Conservation (phyloP, 495 filamentous ascomycete species). For the Penicillium herquei region DNA sequence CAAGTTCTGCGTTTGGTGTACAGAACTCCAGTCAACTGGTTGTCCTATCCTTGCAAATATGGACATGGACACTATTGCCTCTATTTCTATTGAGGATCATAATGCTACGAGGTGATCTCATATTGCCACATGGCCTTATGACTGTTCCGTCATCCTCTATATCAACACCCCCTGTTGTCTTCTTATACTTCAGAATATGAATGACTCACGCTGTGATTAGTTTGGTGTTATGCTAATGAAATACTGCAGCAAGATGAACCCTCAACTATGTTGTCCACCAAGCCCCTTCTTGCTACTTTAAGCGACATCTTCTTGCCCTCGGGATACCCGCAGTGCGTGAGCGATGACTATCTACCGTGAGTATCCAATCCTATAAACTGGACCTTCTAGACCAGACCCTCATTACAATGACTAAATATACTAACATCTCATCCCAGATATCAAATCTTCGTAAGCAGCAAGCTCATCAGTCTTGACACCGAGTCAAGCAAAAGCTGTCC, state of each 20-base stretch:
- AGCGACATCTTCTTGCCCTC: slow-evolving; percentile 77
- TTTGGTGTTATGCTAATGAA: neutral
- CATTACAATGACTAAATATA: neutral
- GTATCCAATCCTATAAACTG: too few species aligned
- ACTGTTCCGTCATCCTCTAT: neutral
- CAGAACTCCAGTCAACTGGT: too few species aligned
- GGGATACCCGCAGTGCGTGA: slow-evolving; percentile 90
- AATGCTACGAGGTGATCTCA: neutral
- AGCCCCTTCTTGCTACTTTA: slow-evolving; percentile 28
- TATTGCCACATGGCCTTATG: neutral
- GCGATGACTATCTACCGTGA: slow-evolving; percentile 81
- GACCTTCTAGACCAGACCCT: neutral
- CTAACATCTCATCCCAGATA: slow-evolving; percentile 50
- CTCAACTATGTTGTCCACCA: slow-evolving; percentile 25
- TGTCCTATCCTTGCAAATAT: neutral
- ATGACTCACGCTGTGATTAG: too few species aligned
- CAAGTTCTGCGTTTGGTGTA: too few species aligned
- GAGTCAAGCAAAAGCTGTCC: neutral
- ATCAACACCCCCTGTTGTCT: too few species aligned
- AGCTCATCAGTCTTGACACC: too few species aligned
- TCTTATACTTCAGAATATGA: too few species aligned
- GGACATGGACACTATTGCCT: neutral
- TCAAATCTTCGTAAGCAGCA: slow-evolving; percentile 57
- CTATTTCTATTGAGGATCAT: too few species aligned
- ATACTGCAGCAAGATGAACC: slow-evolving; percentile 4